Base-by-base conservation (phyloP, 805 yeast genomes). In the Pichia nakasei region DNA sequence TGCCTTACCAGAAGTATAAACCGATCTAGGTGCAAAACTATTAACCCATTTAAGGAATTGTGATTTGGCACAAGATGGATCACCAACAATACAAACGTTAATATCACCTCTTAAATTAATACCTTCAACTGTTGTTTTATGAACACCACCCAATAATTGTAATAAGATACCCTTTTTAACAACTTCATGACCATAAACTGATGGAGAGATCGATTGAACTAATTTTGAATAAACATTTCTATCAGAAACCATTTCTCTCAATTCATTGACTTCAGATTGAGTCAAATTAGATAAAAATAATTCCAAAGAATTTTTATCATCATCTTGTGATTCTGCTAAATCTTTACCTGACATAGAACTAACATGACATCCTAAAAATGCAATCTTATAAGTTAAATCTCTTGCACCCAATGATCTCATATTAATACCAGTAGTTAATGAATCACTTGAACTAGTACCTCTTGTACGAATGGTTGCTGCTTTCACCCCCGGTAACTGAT, bases 1-100 rank as follows among this genome's bases (percentile, higher is more conserved):
- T 0, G 98, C 97, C 61, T 91, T 91, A 64, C 98, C 98, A 0
- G 97, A 89, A 1, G 98, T 93, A 58, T 93, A 91, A 29, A 91
- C 89, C 2, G 97, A 85, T 56, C 98, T 76, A 26, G 97, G 97
- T 18, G 94, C 77, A 61, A 91, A 87, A 1, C 85, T 78, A 54
- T 88, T 82, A 13, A 93, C 95, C 62, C 93, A 93, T 64, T 93
- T 93, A 60, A 91, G 70, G 59, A 91, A 91, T 63, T 91, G 98
- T 1, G 97, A 89, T 63, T 91, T 91, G 29, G 97, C 86, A 11
- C 97, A 91, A 2, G 97, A 88, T 3, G 98, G 98, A 62, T 91
- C 98, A 39, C 98, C 98, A 42, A 91, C 97, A 51, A 91, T 75
- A 70, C 98, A 91, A 37, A 91, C 82, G 60, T 91, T 91, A 58